phyloP scores from a whole-genome alignment of 2,329 filamentous ascomycete species.

The Fusarium vanettenii region DNA sequence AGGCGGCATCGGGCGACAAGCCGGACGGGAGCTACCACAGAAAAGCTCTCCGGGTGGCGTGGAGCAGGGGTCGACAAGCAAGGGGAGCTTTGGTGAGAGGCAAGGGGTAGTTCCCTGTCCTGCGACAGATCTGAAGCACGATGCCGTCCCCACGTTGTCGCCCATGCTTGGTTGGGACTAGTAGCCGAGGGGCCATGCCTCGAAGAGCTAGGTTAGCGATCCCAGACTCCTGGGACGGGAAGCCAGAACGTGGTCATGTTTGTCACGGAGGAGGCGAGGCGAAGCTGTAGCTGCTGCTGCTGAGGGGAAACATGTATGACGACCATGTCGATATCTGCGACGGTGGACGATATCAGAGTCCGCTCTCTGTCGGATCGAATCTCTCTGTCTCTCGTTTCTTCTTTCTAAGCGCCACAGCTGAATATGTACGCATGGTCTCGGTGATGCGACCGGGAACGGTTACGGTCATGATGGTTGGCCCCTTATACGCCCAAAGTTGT shows the following conservation, averaged over 20 bases:
- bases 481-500: constrained; percentile 20
- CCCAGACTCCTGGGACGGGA: constrained; percentile 32
- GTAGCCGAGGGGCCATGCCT: constrained; percentile 3
- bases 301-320: constrained; percentile 19
- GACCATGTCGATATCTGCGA: constrained; percentile 5
- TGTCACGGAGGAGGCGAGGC: neutral
- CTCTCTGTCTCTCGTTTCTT: neutral
- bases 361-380: neutral
- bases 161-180: constrained; percentile 24
- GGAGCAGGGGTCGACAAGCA: constrained; percentile 23
- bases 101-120: constrained; percentile 51
- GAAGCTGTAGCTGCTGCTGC: constrained; percentile 11
- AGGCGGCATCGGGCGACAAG: constrained; percentile 21
- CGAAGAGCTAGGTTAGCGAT: constrained; percentile 19
- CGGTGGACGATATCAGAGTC: constrained; percentile 2
- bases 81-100: constrained; percentile 35
- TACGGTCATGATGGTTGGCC: constrained; percentile 17
- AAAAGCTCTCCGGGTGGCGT: constrained; percentile 31
- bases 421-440: constrained; percentile 8
- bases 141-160: constrained; percentile 41
- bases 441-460: constrained; percentile 15
- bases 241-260: constrained; percentile 4
- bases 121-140: constrained; percentile 63
- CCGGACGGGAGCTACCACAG: constrained; percentile 26
- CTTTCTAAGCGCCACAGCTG: constrained; percentile 5